Evolutionary conservation across 371 early-diverging fungal genomes (phyloP).

Genomic region (Nosema muscidifuracis): DNA sequence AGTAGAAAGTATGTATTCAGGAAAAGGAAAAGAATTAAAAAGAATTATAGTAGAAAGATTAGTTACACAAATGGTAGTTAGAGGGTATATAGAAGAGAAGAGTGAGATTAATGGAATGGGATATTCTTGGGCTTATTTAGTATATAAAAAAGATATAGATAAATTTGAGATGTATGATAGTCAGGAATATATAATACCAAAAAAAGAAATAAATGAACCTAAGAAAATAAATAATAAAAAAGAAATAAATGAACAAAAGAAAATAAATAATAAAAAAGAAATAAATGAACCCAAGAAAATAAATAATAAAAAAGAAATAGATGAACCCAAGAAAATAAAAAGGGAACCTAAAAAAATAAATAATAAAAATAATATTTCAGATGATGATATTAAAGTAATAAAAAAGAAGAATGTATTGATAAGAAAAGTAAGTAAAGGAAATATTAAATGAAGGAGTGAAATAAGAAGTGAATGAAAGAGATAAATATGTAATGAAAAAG

Average conservation of each 20-base stretch:
- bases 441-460: too few relatives aligned
- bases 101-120: conserved; percentile 45
- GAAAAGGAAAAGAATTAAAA: conserved; percentile 65
- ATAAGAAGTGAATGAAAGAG: too few relatives aligned
- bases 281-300: not conserved
- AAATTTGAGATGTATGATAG: conserved; percentile 65
- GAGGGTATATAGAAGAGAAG: conserved; percentile 51
- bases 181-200: not conserved
- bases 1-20: conserved; percentile 65
- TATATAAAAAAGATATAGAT: conserved; percentile 61
- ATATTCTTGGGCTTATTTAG: conserved; percentile 52
- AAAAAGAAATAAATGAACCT: not conserved
- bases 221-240: not conserved
- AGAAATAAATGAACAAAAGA: not conserved
- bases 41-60: conserved; percentile 47
- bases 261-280: not conserved
- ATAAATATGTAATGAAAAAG: too few relatives aligned
- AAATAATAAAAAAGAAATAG: too few relatives aligned
- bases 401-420: too few relatives aligned
- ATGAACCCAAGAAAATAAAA: too few relatives aligned
- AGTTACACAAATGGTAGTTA: conserved; percentile 42
- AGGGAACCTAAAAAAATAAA: too few relatives aligned
- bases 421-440: too few relatives aligned
- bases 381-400: too few relatives aligned
- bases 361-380: too few relatives aligned